phyloP scores from a whole-genome alignment of 2,329 filamentous ascomycete species.

The Fusarium foetens region DNA sequence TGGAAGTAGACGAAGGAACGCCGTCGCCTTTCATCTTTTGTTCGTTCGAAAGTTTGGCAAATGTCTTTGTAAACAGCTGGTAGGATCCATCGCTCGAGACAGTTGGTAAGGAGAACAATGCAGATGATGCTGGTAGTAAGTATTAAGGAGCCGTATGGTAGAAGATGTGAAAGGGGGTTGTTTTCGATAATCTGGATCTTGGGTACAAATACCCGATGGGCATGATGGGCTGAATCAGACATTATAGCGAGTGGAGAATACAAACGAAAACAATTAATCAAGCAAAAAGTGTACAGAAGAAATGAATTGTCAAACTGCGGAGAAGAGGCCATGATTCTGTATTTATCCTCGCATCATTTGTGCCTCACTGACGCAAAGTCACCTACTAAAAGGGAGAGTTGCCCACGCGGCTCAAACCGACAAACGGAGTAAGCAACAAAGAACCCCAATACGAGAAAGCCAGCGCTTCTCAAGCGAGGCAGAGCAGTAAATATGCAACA shows the following conservation, averaged over 20 bases:
- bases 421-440: not conserved
- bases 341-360: not conserved
- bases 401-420: not conserved
- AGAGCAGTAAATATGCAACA: not conserved
- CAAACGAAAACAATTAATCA: slow-evolving; percentile 1
- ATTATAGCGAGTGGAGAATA: not conserved
- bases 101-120: slow-evolving; percentile 9
- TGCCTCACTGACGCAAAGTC: not conserved
- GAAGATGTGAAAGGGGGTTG: slow-evolving; percentile 1
- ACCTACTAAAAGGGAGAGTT: not conserved
- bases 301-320: not conserved
- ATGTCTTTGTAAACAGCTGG: not conserved
- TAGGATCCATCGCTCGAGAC: slow-evolving; percentile 18
- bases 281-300: not conserved
- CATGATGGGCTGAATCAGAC: not conserved
- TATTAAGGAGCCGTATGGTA: slow-evolving; percentile 14
- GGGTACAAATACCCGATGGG: not conserved
- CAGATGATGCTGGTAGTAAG: not conserved
- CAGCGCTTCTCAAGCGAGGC: not conserved
- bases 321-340: not conserved
- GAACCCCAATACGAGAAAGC: not conserved
- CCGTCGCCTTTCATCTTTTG: slow-evolving; percentile 7
- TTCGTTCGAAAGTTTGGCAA: not conserved
- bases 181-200: slow-evolving; percentile 7
- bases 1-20: slow-evolving; percentile 20